Evolutionary conservation across 2,329 filamentous ascomycete species (phyloP).

Genomic region (Chaetomiaceae sp.): DNA sequence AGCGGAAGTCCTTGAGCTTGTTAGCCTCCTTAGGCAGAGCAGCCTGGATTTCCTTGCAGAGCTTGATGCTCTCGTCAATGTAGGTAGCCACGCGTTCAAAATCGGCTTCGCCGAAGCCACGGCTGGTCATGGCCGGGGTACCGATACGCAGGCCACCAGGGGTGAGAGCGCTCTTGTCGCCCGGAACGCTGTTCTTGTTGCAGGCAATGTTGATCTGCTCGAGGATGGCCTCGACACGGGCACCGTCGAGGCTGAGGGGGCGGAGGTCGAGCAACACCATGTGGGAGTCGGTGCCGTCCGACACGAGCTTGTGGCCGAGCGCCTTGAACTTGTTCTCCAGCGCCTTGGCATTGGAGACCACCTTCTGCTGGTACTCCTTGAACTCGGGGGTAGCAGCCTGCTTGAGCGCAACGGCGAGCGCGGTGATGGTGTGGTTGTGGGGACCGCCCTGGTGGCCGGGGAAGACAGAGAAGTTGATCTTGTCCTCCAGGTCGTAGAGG

Average conservation of each 20-base stretch:
- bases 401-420: slow-evolving; percentile 88
- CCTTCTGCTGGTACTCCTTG: slow-evolving; percentile 88
- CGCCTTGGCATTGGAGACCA: slow-evolving; percentile 88
- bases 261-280: slow-evolving; percentile 95
- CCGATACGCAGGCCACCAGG: slow-evolving; percentile 94
- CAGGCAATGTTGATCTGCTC: slow-evolving; percentile 98
- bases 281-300: slow-evolving; percentile 94
- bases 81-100: slow-evolving; percentile 87
- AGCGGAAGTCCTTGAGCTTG: slow-evolving; percentile 99
- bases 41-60: slow-evolving; percentile 82
- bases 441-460: slow-evolving; percentile 97
- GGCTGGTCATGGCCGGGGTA: slow-evolving; percentile 93
- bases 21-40: slow-evolving; percentile 92
- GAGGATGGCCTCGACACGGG: slow-evolving; percentile 90
- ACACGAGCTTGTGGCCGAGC: slow-evolving; percentile 89
- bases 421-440: slow-evolving; percentile 99
- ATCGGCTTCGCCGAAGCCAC: slow-evolving; percentile 87
- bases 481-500: slow-evolving; percentile 87
- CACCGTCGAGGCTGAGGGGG: slow-evolving; percentile 80
- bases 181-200: slow-evolving; percentile 99
- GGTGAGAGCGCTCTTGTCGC: slow-evolving; percentile 94
- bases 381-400: slow-evolving; percentile 90
- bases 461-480: slow-evolving; percentile 99
- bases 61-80: slow-evolving; percentile 83
- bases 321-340: slow-evolving; percentile 80